Conservation (phyloP, 1,139 yeast species). For the Chernovozyma sophiae-reginae region DNA sequence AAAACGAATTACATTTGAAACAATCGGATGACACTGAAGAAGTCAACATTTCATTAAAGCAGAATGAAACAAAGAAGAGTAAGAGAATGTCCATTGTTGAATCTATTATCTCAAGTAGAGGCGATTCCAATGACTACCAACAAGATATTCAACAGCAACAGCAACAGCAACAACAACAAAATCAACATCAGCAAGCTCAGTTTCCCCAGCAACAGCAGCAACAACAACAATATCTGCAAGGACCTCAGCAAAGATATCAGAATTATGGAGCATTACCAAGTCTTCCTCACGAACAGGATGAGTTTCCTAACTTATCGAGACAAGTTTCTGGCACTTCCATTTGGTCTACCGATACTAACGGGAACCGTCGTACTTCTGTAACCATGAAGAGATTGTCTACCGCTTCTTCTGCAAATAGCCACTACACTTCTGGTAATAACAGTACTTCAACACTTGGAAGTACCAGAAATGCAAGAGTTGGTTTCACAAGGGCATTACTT, state of each 20-base stretch:
- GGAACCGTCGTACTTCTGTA: slow-evolving; percentile 23
- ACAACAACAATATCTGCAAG: neutral
- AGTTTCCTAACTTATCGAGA: slow-evolving; percentile 20
- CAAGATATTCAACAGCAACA: slow-evolving; percentile 2
- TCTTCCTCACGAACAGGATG: slow-evolving; percentile 6
- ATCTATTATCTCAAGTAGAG: slow-evolving; percentile 4
- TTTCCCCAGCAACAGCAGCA: neutral
- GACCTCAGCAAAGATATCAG: neutral
- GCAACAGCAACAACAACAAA: neutral
- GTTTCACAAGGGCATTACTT: slow-evolving; percentile 41
- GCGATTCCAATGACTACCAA: slow-evolving; percentile 1
- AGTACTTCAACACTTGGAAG: slow-evolving; percentile 31
- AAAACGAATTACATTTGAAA: slow-evolving; percentile 39
- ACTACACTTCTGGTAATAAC: slow-evolving; percentile 18
- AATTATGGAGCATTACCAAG: slow-evolving; percentile 5
- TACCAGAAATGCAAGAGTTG: slow-evolving; percentile 34
- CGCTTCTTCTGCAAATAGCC: slow-evolving; percentile 29
- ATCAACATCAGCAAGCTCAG: neutral
- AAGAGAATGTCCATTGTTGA: slow-evolving; percentile 8
- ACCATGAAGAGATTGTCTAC: slow-evolving; percentile 30
- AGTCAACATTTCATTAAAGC: slow-evolving; percentile 1
- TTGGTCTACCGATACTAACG: slow-evolving; percentile 36
- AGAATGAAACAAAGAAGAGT: slow-evolving; percentile 2
- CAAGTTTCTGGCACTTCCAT: slow-evolving; percentile 32
- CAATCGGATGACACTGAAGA: slow-evolving; percentile 14